These are phyloP conservation scores for Orbilia oligospora DNA, from an alignment of 2,329 filamentous ascomycete genomes.

Conservation along the genomic window DNA sequence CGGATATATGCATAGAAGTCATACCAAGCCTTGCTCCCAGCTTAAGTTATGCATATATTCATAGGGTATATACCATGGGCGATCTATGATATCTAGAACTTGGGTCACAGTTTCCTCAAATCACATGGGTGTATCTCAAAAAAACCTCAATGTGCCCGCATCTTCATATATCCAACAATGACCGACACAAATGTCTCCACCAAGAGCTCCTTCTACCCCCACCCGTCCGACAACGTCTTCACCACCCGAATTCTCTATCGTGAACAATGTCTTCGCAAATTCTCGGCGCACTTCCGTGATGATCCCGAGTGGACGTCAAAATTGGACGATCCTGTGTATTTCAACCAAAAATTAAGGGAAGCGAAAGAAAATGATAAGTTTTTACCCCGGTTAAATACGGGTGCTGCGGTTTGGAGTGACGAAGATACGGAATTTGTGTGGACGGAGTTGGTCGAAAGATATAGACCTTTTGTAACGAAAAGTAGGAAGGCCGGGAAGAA, in stretches of 20 bases:
- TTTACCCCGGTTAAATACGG: not conserved
- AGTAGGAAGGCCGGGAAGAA: constrained; percentile 1
- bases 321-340: constrained; percentile 9
- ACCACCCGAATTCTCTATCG: constrained; percentile 8
- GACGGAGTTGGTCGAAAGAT: constrained; percentile 25
- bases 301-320: constrained; percentile 17
- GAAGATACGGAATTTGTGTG: constrained; percentile 17
- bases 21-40: too few species aligned
- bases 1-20: too few species aligned
- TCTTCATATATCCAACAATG: not conserved
- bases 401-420: not conserved
- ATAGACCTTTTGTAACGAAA: constrained; percentile 3
- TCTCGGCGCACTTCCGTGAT: constrained; percentile 5
- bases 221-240: constrained; percentile 9
- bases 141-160: not conserved
- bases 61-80: too few species aligned
- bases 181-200: not conserved
- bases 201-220: not conserved
- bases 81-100: too few species aligned
- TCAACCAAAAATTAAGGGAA: not conserved
- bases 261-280: constrained; percentile 20
- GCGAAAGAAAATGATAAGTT: not conserved
- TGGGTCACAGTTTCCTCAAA: not conserved
- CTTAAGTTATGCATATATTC: too few species aligned
- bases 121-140: not conserved